Base-by-base conservation (phyloP, 129 eudicot genomes). In the Saposhnikovia divaricata region DNA sequence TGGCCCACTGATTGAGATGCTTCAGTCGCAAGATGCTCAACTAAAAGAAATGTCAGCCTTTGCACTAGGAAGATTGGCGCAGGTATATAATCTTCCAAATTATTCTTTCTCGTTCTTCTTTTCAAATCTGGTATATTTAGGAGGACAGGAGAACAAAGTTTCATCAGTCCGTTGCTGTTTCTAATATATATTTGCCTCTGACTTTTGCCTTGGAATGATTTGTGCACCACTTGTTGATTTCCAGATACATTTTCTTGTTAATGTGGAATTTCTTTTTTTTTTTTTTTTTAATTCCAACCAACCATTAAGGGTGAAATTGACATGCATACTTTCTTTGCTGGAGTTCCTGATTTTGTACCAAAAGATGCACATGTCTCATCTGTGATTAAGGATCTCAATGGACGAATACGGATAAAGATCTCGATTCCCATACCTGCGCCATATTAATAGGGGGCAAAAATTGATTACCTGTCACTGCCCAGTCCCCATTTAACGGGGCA, bases 1-100 rank as follows among this genome's bases (percentile, higher is more conserved):
- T 40, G 84, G 80, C 72, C 98, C 98, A 7, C 81, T 95, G 72
- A 83, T 95, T 82, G 94, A 92, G 81, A 90, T 95, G 98, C 88
- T 95, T 73, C 88, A 89, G 57, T 89, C 93, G 23, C 82, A 85
- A 68, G 97, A 95, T 81, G 81, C 87, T 75, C 98, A 95, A 77
- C 89, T 92, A 71, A 86, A 79, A 81, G 98, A 95, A 85, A 95
- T 95, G 98, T 81, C 98, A 61, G 98, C 97, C 81, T 95, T 95
- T 90, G 97, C 98, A 37, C 93, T 95, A 2, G 98, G 98, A 77
- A 92, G 98, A 79, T 83, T 95, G 85, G 97, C 97, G 53, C 98
- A 95, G 96, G 97, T 95, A 86, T 48, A 8, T 37, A 39, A 71
- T 38, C 27, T 10, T 74, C 21, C 23, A 66, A 13, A 65, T 78